phyloP scores from a whole-genome alignment of 805 yeast genomes.

The Candida tibetensis region DNA sequence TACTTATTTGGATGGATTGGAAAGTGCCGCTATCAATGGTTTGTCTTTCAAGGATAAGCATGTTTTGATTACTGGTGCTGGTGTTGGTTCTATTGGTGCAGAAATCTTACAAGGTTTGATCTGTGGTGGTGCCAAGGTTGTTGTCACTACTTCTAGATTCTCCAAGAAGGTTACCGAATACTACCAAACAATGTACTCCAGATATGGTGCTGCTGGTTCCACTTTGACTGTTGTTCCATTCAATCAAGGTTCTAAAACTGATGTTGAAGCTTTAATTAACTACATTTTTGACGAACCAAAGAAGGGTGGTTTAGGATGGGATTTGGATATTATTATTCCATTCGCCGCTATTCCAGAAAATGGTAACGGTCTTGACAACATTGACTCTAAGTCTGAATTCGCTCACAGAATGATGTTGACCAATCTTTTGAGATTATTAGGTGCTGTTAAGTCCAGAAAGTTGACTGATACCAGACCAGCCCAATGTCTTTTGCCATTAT shows the following conservation, averaged over 20 bases:
- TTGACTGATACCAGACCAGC: constrained; percentile 94
- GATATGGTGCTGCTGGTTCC: constrained; percentile 90
- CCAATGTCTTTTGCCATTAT: constrained; percentile 91
- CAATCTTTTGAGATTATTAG: constrained; percentile 87
- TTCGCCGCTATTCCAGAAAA: constrained; percentile 99
- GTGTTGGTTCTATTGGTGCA: constrained; percentile 98
- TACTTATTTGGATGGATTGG: constrained; percentile 82
- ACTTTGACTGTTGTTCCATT: constrained; percentile 95
- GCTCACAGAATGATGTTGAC: constrained; percentile 99
- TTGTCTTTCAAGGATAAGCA: constrained; percentile 83
- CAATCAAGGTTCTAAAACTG: constrained; percentile 96
- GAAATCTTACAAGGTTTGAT: constrained; percentile 92
- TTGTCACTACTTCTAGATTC: constrained; percentile 95
- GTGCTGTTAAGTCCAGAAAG: constrained; percentile 84
- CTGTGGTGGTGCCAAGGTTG: constrained; percentile 96
- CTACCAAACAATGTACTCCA: constrained; percentile 90
- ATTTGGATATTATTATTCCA: constrained; percentile 92
- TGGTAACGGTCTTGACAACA: constrained; percentile 90
- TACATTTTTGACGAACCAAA: constrained; percentile 81
- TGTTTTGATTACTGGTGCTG: constrained; percentile 96
- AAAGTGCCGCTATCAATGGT: constrained; percentile 92
- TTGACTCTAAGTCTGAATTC: constrained; percentile 93
- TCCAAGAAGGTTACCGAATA: constrained; percentile 92
- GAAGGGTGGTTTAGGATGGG: constrained; percentile 96
- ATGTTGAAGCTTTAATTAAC: constrained; percentile 78